These are phyloP conservation scores for Hypoxylon sp. DNA, from an alignment of 2,329 filamentous ascomycete species.

Conservation along the genomic window DNA sequence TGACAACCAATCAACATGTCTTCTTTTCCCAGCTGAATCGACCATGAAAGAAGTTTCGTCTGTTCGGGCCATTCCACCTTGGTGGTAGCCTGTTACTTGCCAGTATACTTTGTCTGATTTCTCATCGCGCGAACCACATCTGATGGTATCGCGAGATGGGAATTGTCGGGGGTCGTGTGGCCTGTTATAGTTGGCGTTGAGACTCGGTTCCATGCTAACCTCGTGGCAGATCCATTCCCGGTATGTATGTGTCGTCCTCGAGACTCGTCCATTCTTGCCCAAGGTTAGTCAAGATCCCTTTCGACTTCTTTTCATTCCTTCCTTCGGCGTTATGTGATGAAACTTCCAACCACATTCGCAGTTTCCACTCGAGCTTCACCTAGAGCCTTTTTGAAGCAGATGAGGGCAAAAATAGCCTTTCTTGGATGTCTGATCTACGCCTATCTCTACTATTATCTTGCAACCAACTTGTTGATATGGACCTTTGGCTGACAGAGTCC, in stretches of 20 bases:
- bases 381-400: conserved; percentile 76
- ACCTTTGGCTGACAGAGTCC: conserved; percentile 30
- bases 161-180: conserved; percentile 14
- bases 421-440: conserved; percentile 79
- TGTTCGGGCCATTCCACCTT: conserved; percentile 72
- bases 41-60: conserved; percentile 81
- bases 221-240: neutral
- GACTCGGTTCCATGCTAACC: conserved; percentile 14
- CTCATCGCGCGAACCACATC: conserved; percentile 18
- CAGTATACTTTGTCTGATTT: conserved; percentile 86
- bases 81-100: conserved; percentile 84
- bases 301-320: conserved; percentile 13
- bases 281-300: conserved; percentile 42
- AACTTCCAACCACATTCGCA: conserved; percentile 83
- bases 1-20: conserved; percentile 77
- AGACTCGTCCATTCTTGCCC: conserved; percentile 1
- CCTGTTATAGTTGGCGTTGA: neutral
- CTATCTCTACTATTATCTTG: conserved; percentile 2
- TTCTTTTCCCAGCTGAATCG: conserved; percentile 93
- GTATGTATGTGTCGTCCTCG: neutral
- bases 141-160: conserved; percentile 6
- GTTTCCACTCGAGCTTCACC: conserved; percentile 83
- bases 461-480: neutral
- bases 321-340: conserved; percentile 69
- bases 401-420: conserved; percentile 74